Evolutionary conservation across 164 flowering plant species (phyloP), one percentile per base, ranked within the genome.

Genomic region (Vitis cinerea): DNA sequence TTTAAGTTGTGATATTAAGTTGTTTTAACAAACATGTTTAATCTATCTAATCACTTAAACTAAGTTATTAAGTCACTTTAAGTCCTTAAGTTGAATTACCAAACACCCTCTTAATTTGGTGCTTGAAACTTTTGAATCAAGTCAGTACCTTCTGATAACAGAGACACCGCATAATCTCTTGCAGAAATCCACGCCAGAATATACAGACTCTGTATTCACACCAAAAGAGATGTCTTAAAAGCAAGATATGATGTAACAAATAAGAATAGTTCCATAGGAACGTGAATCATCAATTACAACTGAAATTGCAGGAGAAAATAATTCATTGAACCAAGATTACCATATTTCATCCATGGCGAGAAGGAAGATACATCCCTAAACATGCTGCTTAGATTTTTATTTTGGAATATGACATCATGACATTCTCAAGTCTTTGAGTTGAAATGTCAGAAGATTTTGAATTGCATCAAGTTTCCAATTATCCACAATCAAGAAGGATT

Each of bases 111-210:
- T 51, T 12, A 37, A 48, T 58, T 19, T 15, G 7, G 30, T 15
- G 19, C 51, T 23, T 47, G 47, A 44, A 6, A 56, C 53, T 71
- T 31, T 7, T 37, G 56, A 49, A 60, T 6, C 31, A 55, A 23
- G 16, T 51, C 47, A 59, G 27, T 78, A 95, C 99, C 99, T 95
- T 83, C 98, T 85, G 71, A 95, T 88, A 16, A 95, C 82, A 69
- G 98, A 92, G 50, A 95, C 98, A 59, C 99, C 99, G 67, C 98
- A 95, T 70, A 95, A 79, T 75, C 97, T 89, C 84, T 95, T 95
- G 72, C 98, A 95, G 82, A 95, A 95, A 76, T 93, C 99, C 61
- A 95, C 99, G 56, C 99, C 98, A 75, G 90, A 86, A 80, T 95
- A 95, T n/a, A 95, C 98, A 61, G 95, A 89, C 16, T 85, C 98